A percentile compares a stretch with the other conserved stretches of the same genome.
Evolutionary conservation across 139 green algal species (phyloP).

Genomic region (Coccomyxa sp.): DNA sequence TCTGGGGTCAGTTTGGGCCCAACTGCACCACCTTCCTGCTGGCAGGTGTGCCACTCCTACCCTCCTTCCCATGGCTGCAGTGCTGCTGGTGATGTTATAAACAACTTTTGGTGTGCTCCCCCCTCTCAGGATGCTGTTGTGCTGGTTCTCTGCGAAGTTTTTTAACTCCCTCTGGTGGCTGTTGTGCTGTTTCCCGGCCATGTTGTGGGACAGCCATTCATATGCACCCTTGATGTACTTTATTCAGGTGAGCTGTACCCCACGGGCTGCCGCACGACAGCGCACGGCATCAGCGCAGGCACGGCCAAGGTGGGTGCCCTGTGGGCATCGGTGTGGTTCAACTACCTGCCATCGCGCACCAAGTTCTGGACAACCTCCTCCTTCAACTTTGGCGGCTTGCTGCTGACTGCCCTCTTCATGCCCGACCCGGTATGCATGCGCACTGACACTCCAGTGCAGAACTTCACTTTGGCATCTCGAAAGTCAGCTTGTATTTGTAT

Average conservation of each 20-base stretch:
- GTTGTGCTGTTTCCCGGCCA: too few species aligned
- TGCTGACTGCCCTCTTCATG: conserved; percentile 56
- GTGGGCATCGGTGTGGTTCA: conserved; percentile 29
- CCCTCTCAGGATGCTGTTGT: background rate
- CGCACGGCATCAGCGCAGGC: conserved; percentile 50
- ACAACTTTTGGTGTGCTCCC: background rate
- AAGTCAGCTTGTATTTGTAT: too few species aligned
- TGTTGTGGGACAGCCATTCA: too few species aligned
- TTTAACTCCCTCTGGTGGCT: background rate
- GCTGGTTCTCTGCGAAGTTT: background rate
- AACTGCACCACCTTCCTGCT: conserved; percentile 54
- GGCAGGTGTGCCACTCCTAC: conserved; percentile 6
- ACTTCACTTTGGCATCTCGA: too few species aligned
- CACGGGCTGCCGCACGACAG: conserved; percentile 55
- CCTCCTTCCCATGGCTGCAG: background rate
- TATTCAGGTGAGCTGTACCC: conserved; percentile 61
- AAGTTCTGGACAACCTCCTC: conserved; percentile 50
- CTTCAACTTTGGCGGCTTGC: conserved; percentile 28
- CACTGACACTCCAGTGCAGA: too few species aligned
- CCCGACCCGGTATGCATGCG: conserved; percentile 34
- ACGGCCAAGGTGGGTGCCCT: conserved; percentile 54
- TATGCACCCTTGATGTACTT: background rate
- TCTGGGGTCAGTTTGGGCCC: conserved; percentile 65
- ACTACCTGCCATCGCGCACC: conserved; percentile 17
- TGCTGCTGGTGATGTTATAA: background rate